phyloP scores from a whole-genome alignment of 768 basidiomycete species.

The Boletus eberwhitei region DNA sequence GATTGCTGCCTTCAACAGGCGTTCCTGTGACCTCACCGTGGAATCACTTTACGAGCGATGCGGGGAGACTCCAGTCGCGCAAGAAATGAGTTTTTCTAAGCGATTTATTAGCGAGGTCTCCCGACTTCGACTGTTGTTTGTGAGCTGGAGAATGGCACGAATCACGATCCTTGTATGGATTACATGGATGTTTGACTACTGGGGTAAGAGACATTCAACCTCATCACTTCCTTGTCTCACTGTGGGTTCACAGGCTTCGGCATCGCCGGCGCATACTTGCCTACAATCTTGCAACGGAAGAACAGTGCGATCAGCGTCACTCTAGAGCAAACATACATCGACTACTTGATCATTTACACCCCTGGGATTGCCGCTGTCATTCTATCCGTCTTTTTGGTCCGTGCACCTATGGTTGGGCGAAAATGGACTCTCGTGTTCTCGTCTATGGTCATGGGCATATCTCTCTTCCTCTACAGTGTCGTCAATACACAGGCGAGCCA shows the following conservation, averaged over 20 bases:
- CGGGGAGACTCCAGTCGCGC: neutral
- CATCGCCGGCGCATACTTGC: conserved; percentile 3
- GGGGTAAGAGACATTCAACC: conserved; percentile 3
- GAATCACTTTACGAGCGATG: conserved; percentile 12
- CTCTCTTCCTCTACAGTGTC: conserved; percentile 8
- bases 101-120: conserved; percentile 3
- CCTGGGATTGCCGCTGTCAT: conserved; percentile 5
- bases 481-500: conserved; percentile 12
- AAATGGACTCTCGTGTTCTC: conserved; percentile 18
- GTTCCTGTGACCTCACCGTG: conserved; percentile 7
- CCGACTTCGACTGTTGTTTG: conserved; percentile 13
- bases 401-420: conserved; percentile 10
- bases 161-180: conserved; percentile 10
- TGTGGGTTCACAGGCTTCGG: neutral
- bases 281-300: conserved; percentile 12
- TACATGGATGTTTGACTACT: conserved; percentile 14
- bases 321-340: conserved; percentile 6
- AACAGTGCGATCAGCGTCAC: conserved; percentile 7
- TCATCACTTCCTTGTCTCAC: neutral
- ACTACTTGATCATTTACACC: conserved; percentile 8
- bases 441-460: conserved; percentile 1
- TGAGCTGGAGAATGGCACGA: conserved; percentile 12
- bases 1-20: conserved; percentile 13
- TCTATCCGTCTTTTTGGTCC: conserved; percentile 10
- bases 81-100: neutral